Evolutionary conservation across 805 yeast genomes (phyloP).

Genomic region (Metschnikowia sp.): DNA sequence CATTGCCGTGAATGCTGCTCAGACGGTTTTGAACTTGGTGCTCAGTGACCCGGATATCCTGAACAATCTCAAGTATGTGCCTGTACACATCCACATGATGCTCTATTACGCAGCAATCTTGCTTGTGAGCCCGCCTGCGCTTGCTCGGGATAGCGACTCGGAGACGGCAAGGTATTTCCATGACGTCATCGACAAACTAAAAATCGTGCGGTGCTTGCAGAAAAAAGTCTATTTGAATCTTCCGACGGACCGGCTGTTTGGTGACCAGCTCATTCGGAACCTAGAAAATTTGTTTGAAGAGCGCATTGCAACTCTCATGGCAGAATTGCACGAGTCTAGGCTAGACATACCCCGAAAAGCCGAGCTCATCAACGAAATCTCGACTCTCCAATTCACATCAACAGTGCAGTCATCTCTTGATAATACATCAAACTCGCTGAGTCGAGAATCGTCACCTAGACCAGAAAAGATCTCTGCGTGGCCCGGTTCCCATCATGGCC

Average conservation of each 20-base stretch:
- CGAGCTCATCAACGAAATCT: slow-evolving; percentile 11
- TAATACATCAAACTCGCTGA: slow-evolving; percentile 17
- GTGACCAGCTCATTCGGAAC: slow-evolving; percentile 37
- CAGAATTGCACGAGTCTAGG: slow-evolving; percentile 15
- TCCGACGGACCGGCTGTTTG: slow-evolving; percentile 54
- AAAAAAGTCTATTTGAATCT: slow-evolving; percentile 40
- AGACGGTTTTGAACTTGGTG: slow-evolving; percentile 56
- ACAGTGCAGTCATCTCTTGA: slow-evolving; percentile 14
- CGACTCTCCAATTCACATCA: slow-evolving; percentile 13
- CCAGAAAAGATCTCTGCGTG: slow-evolving; percentile 49
- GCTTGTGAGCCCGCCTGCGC: slow-evolving; percentile 47
- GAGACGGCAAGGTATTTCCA: slow-evolving; percentile 16
- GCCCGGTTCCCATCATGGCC: slow-evolving; percentile 70
- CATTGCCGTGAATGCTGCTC: slow-evolving; percentile 61
- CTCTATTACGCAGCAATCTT: slow-evolving; percentile 62
- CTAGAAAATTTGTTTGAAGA: slow-evolving; percentile 33
- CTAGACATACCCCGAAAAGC: slow-evolving; percentile 20
- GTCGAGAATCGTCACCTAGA: slow-evolving; percentile 28
- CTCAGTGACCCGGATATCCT: slow-evolving; percentile 57
- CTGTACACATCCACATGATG: slow-evolving; percentile 73
- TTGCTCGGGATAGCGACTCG: slow-evolving; percentile 12
- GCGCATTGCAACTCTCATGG: slow-evolving; percentile 18
- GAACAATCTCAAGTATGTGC: slow-evolving; percentile 56
- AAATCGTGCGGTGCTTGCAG: slow-evolving; percentile 42
- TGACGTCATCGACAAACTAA: slow-evolving; percentile 35